phyloP scores from a whole-genome alignment of 306 rosid species.

The Crotalaria pallida region DNA sequence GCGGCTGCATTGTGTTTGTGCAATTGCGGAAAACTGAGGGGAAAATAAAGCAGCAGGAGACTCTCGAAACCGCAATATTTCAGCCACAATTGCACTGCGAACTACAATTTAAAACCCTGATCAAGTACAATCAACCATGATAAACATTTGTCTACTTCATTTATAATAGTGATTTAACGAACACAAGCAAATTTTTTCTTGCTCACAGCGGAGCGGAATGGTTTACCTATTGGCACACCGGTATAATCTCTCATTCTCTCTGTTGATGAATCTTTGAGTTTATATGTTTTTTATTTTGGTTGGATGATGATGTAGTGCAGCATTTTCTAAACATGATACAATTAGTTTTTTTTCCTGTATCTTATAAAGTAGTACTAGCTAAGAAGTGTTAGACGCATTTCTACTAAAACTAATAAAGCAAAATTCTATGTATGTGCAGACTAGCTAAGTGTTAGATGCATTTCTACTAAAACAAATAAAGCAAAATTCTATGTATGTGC shows the following conservation, averaged over 20 bases:
- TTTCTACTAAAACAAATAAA: background rate
- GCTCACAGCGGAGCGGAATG: conserved; percentile 14
- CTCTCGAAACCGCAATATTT: too few species aligned
- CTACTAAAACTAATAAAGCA: too few species aligned
- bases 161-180: background rate
- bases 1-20: too few species aligned
- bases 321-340: background rate
- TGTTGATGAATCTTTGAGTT: background rate
- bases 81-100: too few species aligned
- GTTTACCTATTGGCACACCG: conserved; percentile 2
- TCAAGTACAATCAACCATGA: background rate
- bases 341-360: background rate
- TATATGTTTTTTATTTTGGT: too few species aligned
- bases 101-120: too few species aligned
- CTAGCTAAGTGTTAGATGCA: background rate
- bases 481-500: conserved; percentile 1
- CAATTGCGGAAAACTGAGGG: too few species aligned
- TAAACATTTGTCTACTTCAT: background rate
- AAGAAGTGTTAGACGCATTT: too few species aligned
- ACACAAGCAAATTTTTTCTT: background rate
- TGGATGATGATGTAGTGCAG: background rate
- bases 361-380: background rate
- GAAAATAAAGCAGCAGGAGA: too few species aligned
- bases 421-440: too few species aligned
- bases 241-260: background rate